These are phyloP conservation scores for Solanum paucissectum DNA, from an alignment of 257 asterid genomes.

Conservation along the genomic window DNA sequence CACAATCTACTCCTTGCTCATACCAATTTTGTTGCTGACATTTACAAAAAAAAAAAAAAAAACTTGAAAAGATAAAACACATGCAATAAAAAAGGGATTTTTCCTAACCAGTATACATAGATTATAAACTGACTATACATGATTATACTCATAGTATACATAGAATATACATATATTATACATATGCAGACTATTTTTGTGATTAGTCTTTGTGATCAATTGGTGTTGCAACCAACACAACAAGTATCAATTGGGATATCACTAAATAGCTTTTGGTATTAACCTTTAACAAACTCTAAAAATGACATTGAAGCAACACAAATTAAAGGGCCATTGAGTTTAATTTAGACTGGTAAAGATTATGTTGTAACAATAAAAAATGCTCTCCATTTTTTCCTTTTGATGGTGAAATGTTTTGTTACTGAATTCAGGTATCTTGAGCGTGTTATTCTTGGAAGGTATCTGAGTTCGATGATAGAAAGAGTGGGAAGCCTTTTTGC, in stretches of 20 bases:
- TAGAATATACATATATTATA: neutral
- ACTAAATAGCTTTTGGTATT: slow-evolving; percentile 69
- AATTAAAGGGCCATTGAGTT: slow-evolving; percentile 51
- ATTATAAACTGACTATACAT: neutral
- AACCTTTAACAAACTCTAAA: slow-evolving; percentile 34
- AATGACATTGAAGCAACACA: slow-evolving; percentile 48
- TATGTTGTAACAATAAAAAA: neutral
- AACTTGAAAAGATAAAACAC: neutral
- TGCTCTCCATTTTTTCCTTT: neutral
- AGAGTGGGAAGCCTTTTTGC: neutral
- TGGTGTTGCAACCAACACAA: slow-evolving; percentile 29
- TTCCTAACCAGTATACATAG: neutral
- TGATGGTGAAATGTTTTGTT: neutral
- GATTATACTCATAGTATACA: neutral
- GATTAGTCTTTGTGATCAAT: neutral
- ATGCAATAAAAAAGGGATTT: neutral
- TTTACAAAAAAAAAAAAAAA: neutral
- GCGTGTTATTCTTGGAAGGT: neutral
- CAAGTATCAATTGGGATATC: slow-evolving; percentile 62
- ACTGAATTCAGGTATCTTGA: slow-evolving; percentile 4
- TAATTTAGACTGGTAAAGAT: slow-evolving; percentile 61
- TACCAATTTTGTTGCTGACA: neutral
- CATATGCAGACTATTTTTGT: neutral
- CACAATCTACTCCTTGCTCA: slow-evolving; percentile 3
- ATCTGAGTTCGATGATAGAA: neutral